Evolutionary conservation across 2,329 filamentous ascomycete species (phyloP).

Genomic region (Plenodomus biglobosus): DNA sequence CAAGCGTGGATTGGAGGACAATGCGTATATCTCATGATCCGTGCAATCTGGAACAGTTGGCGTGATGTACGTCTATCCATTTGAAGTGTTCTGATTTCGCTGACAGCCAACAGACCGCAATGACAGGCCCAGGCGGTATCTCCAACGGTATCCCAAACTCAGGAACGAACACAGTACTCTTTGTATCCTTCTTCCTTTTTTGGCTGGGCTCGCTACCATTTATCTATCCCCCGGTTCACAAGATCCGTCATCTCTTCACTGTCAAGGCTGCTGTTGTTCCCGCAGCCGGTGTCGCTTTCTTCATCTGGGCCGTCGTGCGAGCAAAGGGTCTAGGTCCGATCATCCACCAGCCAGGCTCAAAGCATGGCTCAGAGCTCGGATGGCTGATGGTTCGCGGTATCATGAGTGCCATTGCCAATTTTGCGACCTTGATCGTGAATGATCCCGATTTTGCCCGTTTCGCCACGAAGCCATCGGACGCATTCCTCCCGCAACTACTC

Average conservation of each 20-base stretch:
- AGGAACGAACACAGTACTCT: slow-evolving; percentile 74
- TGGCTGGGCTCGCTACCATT: slow-evolving; percentile 79
- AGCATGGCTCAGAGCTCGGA: slow-evolving; percentile 67
- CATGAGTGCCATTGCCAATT: slow-evolving; percentile 89
- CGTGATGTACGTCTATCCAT: slow-evolving; percentile 42
- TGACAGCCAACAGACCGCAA: slow-evolving; percentile 10
- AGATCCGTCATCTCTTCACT: slow-evolving; percentile 87
- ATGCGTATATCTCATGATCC: slow-evolving; percentile 87
- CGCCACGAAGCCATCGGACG: slow-evolving; percentile 71
- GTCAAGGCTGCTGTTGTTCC: slow-evolving; percentile 86
- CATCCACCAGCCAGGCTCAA: slow-evolving; percentile 65
- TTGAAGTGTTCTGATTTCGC: not conserved
- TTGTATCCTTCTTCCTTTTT: slow-evolving; percentile 83
- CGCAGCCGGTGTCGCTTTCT: slow-evolving; percentile 77
- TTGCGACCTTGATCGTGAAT: slow-evolving; percentile 79
- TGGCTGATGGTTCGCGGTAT: slow-evolving; percentile 85
- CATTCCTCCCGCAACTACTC: slow-evolving; percentile 75
- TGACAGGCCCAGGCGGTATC: slow-evolving; percentile 48
- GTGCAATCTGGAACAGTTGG: slow-evolving; percentile 76
- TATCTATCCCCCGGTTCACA: slow-evolving; percentile 86
- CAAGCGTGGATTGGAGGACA: slow-evolving; percentile 79
- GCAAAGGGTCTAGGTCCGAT: slow-evolving; percentile 85
- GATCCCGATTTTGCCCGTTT: slow-evolving; percentile 86
- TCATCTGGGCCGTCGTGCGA: slow-evolving; percentile 81
- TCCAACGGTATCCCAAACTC: slow-evolving; percentile 69